These are phyloP conservation scores for Blastobotrys robertii DNA, from an alignment of 805 yeast genomes.

Conservation along the genomic window DNA sequence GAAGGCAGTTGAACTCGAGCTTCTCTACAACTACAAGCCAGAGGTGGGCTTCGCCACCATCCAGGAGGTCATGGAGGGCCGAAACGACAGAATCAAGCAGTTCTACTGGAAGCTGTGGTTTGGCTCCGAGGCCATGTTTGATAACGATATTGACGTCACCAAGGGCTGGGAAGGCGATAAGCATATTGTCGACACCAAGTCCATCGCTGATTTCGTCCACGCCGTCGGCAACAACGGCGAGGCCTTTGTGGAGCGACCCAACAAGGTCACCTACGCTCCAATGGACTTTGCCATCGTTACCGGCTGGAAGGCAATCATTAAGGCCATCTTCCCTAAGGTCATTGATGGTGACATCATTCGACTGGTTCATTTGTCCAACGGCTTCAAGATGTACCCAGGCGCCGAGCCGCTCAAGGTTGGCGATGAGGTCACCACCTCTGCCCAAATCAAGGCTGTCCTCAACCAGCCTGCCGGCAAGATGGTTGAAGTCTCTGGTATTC, in stretches of 20 bases:
- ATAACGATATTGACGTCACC: conserved; percentile 55
- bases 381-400: conserved; percentile 87
- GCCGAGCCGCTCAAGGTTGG: conserved; percentile 83
- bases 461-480: conserved; percentile 91
- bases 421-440: conserved; percentile 72
- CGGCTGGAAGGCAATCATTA: conserved; percentile 97
- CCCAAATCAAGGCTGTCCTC: conserved; percentile 78
- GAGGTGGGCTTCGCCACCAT: conserved; percentile 94
- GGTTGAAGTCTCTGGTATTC: conserved; percentile 89
- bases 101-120: conserved; percentile 99
- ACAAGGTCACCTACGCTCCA: conserved; percentile 73
- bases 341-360: conserved; percentile 95
- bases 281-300: conserved; percentile 98
- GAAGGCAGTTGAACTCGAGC: conserved; percentile 61
- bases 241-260: conserved; percentile 84
- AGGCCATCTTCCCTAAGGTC: conserved; percentile 92
- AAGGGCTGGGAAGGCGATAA: conserved; percentile 61
- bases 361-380: conserved; percentile 90
- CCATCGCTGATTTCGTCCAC: conserved; percentile 85
- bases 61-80: conserved; percentile 76
- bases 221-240: conserved; percentile 97
- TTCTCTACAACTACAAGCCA: conserved; percentile 71
- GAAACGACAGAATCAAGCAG: conserved; percentile 87
- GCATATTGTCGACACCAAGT: conserved; percentile 59
- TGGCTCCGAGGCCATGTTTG: conserved; percentile 41